Evolutionary conservation across 176 grass and related monocot genomes (phyloP).

Genomic region (Oryza glumipatula): DNA sequence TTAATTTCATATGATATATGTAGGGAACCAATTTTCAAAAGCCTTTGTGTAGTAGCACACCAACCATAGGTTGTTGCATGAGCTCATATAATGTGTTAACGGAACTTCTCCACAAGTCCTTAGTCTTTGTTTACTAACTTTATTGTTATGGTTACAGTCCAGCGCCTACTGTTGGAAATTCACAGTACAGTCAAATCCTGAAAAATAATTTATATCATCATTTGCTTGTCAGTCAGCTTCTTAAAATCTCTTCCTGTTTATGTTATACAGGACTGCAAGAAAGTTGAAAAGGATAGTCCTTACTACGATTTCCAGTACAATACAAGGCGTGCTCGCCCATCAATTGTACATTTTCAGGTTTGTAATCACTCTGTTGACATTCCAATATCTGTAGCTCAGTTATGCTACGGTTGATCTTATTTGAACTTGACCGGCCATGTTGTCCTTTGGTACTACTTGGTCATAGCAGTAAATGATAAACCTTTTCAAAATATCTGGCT

Average conservation of each 20-base stretch:
- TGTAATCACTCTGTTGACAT: conserved; percentile 15
- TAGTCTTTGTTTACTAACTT: neutral
- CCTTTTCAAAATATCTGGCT: neutral
- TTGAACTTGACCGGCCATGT: neutral
- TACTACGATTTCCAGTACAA: conserved; percentile 96
- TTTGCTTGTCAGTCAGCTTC: conserved; percentile 3
- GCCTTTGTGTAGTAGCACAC: neutral
- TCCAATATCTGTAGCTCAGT: conserved; percentile 22
- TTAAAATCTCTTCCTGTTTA: conserved; percentile 29
- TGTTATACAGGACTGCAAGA: conserved; percentile 59
- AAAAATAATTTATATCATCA: neutral
- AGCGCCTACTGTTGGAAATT: neutral
- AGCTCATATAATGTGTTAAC: neutral
- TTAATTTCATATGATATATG: conserved; percentile 23
- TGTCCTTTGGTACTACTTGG: neutral
- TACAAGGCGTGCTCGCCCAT: conserved; percentile 68
- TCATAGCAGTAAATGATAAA: neutral
- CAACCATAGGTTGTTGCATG: neutral
- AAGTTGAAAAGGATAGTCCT: conserved; percentile 56
- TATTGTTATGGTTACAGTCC: conserved; percentile 7
- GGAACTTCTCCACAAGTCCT: neutral
- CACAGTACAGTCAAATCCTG: neutral
- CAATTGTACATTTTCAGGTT: conserved; percentile 97
- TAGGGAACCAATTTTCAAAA: conserved; percentile 4
- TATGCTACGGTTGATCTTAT: conserved; percentile 1